Evolutionary conservation across 1,284 basidiomycete species (phyloP), one percentile per base, ranked within the genome.

Genomic region (Schizopora paradoxa): DNA sequence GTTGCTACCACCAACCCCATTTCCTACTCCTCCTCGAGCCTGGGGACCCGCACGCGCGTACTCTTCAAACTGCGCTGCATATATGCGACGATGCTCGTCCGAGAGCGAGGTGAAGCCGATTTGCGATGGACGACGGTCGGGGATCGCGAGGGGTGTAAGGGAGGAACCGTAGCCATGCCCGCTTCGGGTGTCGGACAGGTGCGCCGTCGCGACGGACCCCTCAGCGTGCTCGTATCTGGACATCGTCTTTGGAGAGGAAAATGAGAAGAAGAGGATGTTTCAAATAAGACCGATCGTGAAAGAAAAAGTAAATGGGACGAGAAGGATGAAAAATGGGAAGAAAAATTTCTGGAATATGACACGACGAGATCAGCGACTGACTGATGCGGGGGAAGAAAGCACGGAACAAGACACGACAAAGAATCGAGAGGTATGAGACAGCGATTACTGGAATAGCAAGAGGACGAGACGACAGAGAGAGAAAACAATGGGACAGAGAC

Each of bases 401-500:
- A n/a, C n/a, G n/a, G n/a, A n/a, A n/a, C n/a, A n/a, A n/a, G n/a
- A n/a, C n/a, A n/a, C n/a, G n/a, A n/a, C n/a, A n/a, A n/a, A n/a
- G n/a, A n/a, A n/a, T n/a, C n/a, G n/a, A n/a, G n/a, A n/a, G n/a
- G n/a, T n/a, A n/a, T 23, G 37, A 33, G 43, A 46, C 32, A 50
- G 48, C 43, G 33, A 28, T 31, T 22, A 39, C 39, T 26, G 11
- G 38, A 41, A 48, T 18, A 50, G 46, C 29, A 49, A n/a, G n/a
- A n/a, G n/a, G n/a, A 45, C 45, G 39, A 33, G 39, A 40, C 36
- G 19, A 28, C 29, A 41, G 27, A 39, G 31, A 36, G 19, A 43
- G 48, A 50, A 50, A 50, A 50, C 48, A 50, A 44, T n/a, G n/a
- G n/a, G n/a, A n/a, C n/a, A n/a, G n/a, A n/a, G n/a, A n/a, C n/a